Conservation (phyloP, 441 rosid species). For the Bruguiera hainesii region DNA sequence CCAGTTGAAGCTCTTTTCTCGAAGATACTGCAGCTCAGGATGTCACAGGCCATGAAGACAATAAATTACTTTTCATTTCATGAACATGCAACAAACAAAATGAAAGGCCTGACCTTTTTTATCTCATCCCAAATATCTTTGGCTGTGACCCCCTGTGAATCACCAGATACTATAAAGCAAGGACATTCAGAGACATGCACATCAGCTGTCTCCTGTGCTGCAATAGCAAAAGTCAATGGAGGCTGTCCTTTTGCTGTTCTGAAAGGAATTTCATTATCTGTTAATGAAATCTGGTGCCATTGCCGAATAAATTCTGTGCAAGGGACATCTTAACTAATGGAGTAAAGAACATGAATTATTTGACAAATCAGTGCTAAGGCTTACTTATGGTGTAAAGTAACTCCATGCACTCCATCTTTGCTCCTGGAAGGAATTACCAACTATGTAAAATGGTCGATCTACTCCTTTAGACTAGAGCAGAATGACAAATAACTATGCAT, state of each 20-base stretch:
- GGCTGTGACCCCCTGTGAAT: constrained; percentile 60
- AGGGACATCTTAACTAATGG: not conserved
- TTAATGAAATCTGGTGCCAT: constrained; percentile 7
- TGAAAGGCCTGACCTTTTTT: constrained; percentile 44
- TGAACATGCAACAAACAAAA: not conserved
- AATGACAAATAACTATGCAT: not conserved
- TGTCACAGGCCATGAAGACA: not conserved
- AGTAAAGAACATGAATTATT: constrained; percentile 13
- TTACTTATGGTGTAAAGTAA: constrained; percentile 76
- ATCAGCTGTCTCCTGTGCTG: constrained; percentile 63
- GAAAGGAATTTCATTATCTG: constrained; percentile 25
- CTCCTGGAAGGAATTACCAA: constrained; percentile 38
- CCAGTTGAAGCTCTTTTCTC: no score
- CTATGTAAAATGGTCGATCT: not conserved
- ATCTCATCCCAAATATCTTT: constrained; percentile 79
- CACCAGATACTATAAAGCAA: constrained; percentile 57
- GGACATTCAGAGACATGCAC: constrained; percentile 72
- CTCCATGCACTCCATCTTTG: constrained; percentile 66
- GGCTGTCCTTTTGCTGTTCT: constrained; percentile 77
- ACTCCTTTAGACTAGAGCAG: not conserved
- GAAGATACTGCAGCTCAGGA: no score
- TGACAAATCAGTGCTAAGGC: constrained; percentile 13
- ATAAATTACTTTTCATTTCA: not conserved
- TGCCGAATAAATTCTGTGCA: constrained; percentile 5
- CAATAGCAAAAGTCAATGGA: constrained; percentile 69